Percentiles rank a stretch among this genome's conserved stretches.
Evolutionary conservation across 31 red algal species (phyloP).

Genomic region (Odonthalia washingtoniensis): DNA sequence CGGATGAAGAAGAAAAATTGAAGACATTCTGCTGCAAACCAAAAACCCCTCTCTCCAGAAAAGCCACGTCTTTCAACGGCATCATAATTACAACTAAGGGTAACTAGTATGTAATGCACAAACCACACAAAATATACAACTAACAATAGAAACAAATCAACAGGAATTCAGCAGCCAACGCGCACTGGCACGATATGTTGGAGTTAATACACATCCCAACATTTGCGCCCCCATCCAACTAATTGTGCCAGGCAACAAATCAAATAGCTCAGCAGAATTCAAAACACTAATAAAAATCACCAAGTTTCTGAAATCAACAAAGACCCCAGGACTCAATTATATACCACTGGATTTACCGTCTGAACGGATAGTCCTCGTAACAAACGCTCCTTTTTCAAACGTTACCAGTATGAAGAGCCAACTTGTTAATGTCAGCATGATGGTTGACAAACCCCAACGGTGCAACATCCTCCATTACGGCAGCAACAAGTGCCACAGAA

Average conservation of each 20-base stretch:
- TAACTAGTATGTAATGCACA: background rate
- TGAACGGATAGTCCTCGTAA: background rate
- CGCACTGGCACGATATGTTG: background rate
- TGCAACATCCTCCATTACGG: conserved; percentile 28
- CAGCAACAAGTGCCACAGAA: background rate
- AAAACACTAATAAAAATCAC: conserved; percentile 15
- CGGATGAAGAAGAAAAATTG: background rate
- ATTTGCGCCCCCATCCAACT: background rate
- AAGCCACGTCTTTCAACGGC: background rate
- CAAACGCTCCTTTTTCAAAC: conserved; percentile 1
- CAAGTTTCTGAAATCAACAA: background rate
- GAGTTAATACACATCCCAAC: background rate
- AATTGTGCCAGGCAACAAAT: background rate
- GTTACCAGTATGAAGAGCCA: conserved; percentile 14
- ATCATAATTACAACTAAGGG: background rate
- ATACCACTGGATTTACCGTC: background rate
- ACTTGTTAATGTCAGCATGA: background rate
- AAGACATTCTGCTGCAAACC: too few species aligned
- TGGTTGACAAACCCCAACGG: background rate
- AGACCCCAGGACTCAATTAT: background rate
- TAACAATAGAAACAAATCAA: background rate
- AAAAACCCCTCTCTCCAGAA: background rate
- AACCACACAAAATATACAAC: background rate
- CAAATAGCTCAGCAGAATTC: background rate
- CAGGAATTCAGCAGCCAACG: background rate